Conservation (phyloP, 1,284 basidiomycete genomes). For the Ganoderma boninense region DNA sequence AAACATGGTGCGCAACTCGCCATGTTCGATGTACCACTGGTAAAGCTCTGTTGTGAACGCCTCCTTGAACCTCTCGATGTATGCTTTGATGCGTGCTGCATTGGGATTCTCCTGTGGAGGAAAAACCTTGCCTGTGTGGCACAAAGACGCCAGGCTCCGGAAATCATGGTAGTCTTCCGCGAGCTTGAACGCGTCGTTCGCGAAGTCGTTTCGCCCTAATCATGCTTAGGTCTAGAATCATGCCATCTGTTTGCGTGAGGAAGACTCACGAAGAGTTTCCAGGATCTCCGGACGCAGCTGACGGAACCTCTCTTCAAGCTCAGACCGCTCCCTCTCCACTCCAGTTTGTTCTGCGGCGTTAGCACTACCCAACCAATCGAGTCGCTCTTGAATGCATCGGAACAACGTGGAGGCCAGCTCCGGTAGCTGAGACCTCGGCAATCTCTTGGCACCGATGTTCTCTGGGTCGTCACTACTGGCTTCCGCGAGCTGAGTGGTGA, state of each 20-base stretch:
- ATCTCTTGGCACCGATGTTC: constrained; percentile 33
- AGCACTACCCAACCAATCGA: constrained; percentile 70
- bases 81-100: constrained; percentile 66
- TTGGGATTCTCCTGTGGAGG: constrained; percentile 72
- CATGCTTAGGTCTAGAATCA: background rate
- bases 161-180: constrained; percentile 91
- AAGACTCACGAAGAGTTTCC: constrained; percentile 74
- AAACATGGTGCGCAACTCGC: constrained; percentile 79
- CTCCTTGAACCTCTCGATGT: constrained; percentile 84
- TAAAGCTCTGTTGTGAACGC: constrained; percentile 91
- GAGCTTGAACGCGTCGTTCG: constrained; percentile 77
- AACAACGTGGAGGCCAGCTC: constrained; percentile 77
- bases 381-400: constrained; percentile 75
- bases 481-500: constrained; percentile 64
- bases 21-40: constrained; percentile 85
- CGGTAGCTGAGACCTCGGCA: constrained; percentile 71
- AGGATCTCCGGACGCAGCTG: constrained; percentile 77
- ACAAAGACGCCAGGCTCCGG: constrained; percentile 82
- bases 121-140: constrained; percentile 72
- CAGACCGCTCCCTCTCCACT: constrained; percentile 59
- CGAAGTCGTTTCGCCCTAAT: constrained; percentile 72
- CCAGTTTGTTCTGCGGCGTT: constrained; percentile 54
- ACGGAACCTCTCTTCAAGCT: constrained; percentile 71
- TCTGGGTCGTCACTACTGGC: constrained; percentile 41
- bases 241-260: background rate